Evolutionary conservation across 495 filamentous ascomycete genomes (phyloP).

Genomic region (Penicillium goetzii): DNA sequence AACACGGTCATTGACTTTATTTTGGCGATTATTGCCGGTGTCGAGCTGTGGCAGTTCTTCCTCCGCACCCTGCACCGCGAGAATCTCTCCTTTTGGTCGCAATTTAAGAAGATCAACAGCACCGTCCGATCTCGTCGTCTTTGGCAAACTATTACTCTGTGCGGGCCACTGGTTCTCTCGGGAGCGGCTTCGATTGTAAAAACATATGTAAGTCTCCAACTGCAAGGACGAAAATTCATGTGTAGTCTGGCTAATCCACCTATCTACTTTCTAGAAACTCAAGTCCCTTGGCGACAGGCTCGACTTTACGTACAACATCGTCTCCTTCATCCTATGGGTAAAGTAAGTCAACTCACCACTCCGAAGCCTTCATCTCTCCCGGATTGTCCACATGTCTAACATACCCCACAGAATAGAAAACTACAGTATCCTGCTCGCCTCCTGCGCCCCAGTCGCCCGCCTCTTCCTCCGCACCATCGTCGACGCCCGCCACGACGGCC

Average conservation of each 20-base stretch:
- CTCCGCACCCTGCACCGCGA: slow-evolving; percentile 37
- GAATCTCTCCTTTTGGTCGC: slow-evolving; percentile 32
- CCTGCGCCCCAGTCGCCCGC: slow-evolving; percentile 38
- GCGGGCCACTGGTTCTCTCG: slow-evolving; percentile 38
- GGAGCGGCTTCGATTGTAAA: slow-evolving; percentile 43
- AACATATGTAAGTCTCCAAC: slow-evolving; percentile 35
- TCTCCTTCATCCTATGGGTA: slow-evolving; percentile 42
- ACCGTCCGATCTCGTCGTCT: slow-evolving; percentile 38
- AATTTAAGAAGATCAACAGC: slow-evolving; percentile 37
- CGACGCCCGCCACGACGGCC: slow-evolving; percentile 28
- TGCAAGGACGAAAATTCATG: background rate
- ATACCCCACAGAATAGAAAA: slow-evolving; percentile 38
- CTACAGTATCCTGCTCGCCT: slow-evolving; percentile 41
- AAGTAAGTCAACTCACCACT: slow-evolving; percentile 30
- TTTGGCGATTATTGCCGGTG: slow-evolving; percentile 36
- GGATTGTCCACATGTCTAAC: background rate
- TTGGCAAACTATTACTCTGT: slow-evolving; percentile 42
- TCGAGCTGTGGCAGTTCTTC: slow-evolving; percentile 45
- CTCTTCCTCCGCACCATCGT: slow-evolving; percentile 37
- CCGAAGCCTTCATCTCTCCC: background rate
- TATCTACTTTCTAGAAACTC: slow-evolving; percentile 28
- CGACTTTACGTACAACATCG: slow-evolving; percentile 44
- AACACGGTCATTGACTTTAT: slow-evolving; percentile 42
- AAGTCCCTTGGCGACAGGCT: slow-evolving; percentile 35
- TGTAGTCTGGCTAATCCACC: background rate